Percentiles rank a stretch among this genome's conserved stretches.
Conservation (phyloP, 148 eudicot species). For the Fagopyrum homotropicum region DNA sequence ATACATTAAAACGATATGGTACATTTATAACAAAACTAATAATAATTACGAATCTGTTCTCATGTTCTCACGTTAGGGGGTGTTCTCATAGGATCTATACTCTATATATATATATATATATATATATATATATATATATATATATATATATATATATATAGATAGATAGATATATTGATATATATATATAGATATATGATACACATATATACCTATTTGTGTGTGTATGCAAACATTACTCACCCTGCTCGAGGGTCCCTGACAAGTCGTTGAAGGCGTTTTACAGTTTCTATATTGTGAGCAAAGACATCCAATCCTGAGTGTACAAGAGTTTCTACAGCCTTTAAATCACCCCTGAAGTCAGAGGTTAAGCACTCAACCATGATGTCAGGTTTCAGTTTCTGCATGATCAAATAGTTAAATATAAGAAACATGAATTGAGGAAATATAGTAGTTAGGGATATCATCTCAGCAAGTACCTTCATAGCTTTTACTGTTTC, state of each 20-base stretch:
- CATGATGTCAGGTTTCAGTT: conserved; percentile 73
- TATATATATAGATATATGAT: too few species aligned
- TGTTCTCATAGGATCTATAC: too few species aligned
- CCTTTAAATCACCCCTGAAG: conserved; percentile 80
- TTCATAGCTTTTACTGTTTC: conserved; percentile 88
- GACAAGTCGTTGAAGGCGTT: conserved; percentile 84
- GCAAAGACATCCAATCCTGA: conserved; percentile 99
- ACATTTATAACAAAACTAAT: too few species aligned
- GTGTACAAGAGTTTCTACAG: conserved; percentile 74
- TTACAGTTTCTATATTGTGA: conserved; percentile 88
- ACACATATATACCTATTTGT: too few species aligned
- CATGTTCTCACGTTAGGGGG: too few species aligned
- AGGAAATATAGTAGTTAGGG: not conserved
- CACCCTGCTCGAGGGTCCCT: conserved; percentile 97
- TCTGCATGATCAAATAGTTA: conserved; percentile 39
- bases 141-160: too few species aligned
- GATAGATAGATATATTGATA: too few species aligned
- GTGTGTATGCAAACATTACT: conserved; percentile 1
- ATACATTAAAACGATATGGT: too few species aligned
- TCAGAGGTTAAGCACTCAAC: conserved; percentile 94
- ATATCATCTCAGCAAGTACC: conserved; percentile 25
- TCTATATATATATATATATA: too few species aligned
- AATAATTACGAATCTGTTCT: too few species aligned
- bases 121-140: too few species aligned
- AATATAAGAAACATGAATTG: conserved; percentile 15